phyloP scores from a whole-genome alignment of 345 rosid genomes.

The thale cress (Arabidopsis thaliana) region TAIR10.1 NC_003075.7:7365501-7366000 shows the following conservation, averaged over 20 bases:
- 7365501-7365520: conserved; percentile 62
- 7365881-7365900: conserved; percentile 58
- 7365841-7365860: conserved; percentile 86
- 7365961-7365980: conserved; percentile 66
- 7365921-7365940: not conserved
- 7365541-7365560: conserved; percentile 58
- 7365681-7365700: conserved; percentile 86
- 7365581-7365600: not conserved
- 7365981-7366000: conserved; percentile 89
- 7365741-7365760: not conserved
- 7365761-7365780: not conserved
- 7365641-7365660: conserved; percentile 74
- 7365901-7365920: not conserved
- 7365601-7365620: not conserved
- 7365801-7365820: conserved; percentile 48
- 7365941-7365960: not conserved
- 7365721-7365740: conserved; percentile 37
- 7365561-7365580: not conserved
- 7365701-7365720: conserved; percentile 58
- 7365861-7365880: conserved; percentile 75
- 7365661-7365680: conserved; percentile 75
- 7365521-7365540: conserved; percentile 71
- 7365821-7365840: conserved; percentile 93
- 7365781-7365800: conserved; percentile 17
- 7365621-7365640: conserved; percentile 71